Evolutionary conservation across 345 rosid genomes (phyloP).

Genomic region (Boechera retrofracta): DNA sequence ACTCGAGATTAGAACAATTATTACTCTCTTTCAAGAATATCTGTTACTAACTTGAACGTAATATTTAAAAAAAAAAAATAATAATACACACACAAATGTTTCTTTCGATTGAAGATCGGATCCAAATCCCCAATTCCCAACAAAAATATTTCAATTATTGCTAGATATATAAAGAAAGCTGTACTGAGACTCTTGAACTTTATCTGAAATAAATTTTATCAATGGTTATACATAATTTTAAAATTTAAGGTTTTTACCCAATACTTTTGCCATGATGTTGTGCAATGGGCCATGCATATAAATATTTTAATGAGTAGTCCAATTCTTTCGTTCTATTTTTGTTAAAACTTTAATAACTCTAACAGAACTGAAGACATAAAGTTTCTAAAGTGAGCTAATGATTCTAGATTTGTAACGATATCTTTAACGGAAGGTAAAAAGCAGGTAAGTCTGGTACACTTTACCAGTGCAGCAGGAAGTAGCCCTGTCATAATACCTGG

Average conservation of each 20-base stretch:
- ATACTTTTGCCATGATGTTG: constrained; percentile 3
- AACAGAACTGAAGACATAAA: not conserved
- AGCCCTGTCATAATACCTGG: not conserved
- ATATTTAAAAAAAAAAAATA: too few species aligned
- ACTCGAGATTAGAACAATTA: too few species aligned
- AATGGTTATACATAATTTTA: not conserved
- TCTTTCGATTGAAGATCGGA: not conserved
- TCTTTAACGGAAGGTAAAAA: constrained; percentile 15
- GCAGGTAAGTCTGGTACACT: constrained; percentile 9
- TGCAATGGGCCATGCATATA: constrained; percentile 29
- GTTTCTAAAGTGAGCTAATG: not conserved
- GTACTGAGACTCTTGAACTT: not conserved
- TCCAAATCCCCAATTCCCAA: not conserved
- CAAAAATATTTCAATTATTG: constrained; percentile 18
- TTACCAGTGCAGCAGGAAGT: not conserved
- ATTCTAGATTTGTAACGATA: constrained; percentile 21
- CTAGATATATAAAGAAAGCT: not conserved
- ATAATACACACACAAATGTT: too few species aligned
- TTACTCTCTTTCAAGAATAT: too few species aligned
- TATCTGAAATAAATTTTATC: not conserved
- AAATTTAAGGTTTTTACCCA: not conserved
- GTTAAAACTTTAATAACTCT: constrained; percentile 8
- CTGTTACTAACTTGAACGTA: too few species aligned
- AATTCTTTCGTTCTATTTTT: not conserved
- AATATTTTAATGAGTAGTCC: constrained; percentile 9